phyloP scores from a whole-genome alignment of 2,329 filamentous ascomycete genomes.

The Lojkania enalia region DNA sequence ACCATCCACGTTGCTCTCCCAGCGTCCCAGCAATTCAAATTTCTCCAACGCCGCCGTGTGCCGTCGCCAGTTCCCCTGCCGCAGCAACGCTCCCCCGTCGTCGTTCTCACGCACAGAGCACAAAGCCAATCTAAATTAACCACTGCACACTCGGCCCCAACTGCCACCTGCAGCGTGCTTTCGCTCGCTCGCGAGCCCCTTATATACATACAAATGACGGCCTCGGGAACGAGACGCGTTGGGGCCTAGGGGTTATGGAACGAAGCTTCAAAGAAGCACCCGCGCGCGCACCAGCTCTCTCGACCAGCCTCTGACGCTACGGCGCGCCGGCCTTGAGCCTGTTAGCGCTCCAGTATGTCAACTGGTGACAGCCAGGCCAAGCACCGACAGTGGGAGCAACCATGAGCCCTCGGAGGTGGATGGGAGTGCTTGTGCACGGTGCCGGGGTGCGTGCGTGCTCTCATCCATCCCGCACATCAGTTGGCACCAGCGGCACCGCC shows the following conservation, averaged over 20 bases:
- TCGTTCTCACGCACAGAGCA: constrained; percentile 33
- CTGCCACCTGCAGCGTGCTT: constrained; percentile 10
- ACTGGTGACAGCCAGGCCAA: constrained; percentile 25
- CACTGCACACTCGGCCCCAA: constrained; percentile 8
- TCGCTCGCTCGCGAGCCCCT: constrained; percentile 13
- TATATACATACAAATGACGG: constrained; percentile 19
- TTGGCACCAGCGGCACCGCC: constrained; percentile 40
- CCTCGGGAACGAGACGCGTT: constrained; percentile 8
- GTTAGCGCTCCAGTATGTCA: constrained; percentile 19
- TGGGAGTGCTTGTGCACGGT: constrained; percentile 3
- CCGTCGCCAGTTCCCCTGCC: constrained; percentile 21
- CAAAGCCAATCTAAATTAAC: constrained; percentile 34
- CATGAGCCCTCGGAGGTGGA: constrained; percentile 22
- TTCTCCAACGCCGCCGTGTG: background rate
- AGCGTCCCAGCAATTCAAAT: background rate
- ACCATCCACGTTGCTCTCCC: background rate
- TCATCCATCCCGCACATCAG: constrained; percentile 47
- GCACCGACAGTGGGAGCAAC: constrained; percentile 23
- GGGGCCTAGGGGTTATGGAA: constrained; percentile 12
- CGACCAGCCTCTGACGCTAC: constrained; percentile 5
- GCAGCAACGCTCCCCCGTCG: constrained; percentile 28
- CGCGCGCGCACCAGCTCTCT: constrained; percentile 9
- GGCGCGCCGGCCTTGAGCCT: constrained; percentile 9
- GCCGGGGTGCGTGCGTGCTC: constrained; percentile 17
- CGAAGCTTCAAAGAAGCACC: constrained; percentile 6